Percentiles rank a stretch among this genome's conserved stretches.
These are phyloP conservation scores for Boehmeria nivea DNA, from an alignment of 306 rosid species.

Conservation along the genomic window DNA sequence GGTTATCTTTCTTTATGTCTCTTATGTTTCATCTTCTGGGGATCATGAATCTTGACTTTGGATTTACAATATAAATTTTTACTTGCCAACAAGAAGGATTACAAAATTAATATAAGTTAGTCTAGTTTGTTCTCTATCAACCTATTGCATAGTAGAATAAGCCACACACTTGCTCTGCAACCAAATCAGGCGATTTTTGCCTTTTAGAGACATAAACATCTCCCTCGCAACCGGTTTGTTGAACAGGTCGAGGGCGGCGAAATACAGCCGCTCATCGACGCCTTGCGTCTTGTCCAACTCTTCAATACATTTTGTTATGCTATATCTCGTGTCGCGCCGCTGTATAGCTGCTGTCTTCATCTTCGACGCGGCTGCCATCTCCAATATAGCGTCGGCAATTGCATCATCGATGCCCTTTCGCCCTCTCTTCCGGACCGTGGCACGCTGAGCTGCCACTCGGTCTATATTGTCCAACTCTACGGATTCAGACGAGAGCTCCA, in stretches of 20 bases:
- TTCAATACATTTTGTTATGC: conserved; percentile 58
- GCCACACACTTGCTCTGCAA: conserved; percentile 46
- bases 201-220: conserved; percentile 60
- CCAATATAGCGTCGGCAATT: conserved; percentile 61
- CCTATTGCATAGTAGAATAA: conserved; percentile 14
- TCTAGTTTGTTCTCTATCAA: too few species aligned
- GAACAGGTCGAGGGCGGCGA: conserved; percentile 65
- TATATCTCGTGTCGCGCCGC: conserved; percentile 42
- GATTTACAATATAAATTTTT: too few species aligned
- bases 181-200: conserved; percentile 60
- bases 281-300: conserved; percentile 55
- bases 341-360: conserved; percentile 51
- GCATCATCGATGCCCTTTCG: conserved; percentile 59
- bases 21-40: neutral
- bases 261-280: conserved; percentile 54
- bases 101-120: too few species aligned
- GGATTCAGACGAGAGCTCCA: conserved; percentile 46
- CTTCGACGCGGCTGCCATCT: conserved; percentile 81
- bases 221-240: conserved; percentile 60
- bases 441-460: conserved; percentile 35
- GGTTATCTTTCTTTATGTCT: too few species aligned
- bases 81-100: too few species aligned
- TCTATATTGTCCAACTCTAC: conserved; percentile 40
- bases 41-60: too few species aligned
- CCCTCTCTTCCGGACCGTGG: conserved; percentile 54